A percentile compares a stretch with the other conserved stretches of the same genome.
phyloP scores from a whole-genome alignment of 2,329 filamentous ascomycete genomes.

The Cercospora janseana region DNA sequence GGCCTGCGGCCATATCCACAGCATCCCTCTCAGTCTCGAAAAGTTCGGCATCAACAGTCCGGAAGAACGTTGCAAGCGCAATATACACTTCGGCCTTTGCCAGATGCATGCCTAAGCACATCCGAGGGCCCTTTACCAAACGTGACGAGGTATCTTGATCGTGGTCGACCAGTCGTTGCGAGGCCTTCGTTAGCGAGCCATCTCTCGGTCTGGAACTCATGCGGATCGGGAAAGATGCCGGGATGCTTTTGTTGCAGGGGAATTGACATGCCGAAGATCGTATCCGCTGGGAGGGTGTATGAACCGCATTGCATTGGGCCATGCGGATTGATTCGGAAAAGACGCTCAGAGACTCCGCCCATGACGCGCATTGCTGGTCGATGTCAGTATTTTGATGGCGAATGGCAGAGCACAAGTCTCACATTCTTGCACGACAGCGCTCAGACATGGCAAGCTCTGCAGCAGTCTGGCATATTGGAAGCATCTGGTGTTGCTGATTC shows the following conservation, averaged over 20 bases:
- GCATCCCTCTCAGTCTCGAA: neutral
- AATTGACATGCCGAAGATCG: constrained; percentile 3
- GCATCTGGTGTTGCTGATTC: constrained; percentile 19
- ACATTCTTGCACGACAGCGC: constrained; percentile 1
- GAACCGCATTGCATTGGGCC: neutral
- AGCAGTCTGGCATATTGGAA: neutral
- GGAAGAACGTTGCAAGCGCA: constrained; percentile 28
- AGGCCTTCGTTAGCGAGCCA: constrained; percentile 7
- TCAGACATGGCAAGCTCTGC: neutral
- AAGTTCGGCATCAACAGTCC: constrained; percentile 5
- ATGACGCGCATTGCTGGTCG: constrained; percentile 23
- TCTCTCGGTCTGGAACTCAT: constrained; percentile 3
- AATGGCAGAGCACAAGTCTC: neutral
- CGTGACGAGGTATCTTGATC: constrained; percentile 15
- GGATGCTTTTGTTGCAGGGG: neutral
- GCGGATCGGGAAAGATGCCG: constrained; percentile 16
- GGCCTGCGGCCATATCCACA: neutral
- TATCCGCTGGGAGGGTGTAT: neutral
- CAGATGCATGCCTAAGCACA: constrained; percentile 17
- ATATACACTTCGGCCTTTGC: constrained; percentile 17
- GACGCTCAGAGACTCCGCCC: constrained; percentile 22
- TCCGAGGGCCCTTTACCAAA: constrained; percentile 15
- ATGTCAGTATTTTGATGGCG: constrained; percentile 17
- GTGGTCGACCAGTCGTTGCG: constrained; percentile 10
- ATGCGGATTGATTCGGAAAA: constrained; percentile 1